Conservation (phyloP, 2,329 filamentous ascomycete genomes). For the Microdochium nivale region DNA sequence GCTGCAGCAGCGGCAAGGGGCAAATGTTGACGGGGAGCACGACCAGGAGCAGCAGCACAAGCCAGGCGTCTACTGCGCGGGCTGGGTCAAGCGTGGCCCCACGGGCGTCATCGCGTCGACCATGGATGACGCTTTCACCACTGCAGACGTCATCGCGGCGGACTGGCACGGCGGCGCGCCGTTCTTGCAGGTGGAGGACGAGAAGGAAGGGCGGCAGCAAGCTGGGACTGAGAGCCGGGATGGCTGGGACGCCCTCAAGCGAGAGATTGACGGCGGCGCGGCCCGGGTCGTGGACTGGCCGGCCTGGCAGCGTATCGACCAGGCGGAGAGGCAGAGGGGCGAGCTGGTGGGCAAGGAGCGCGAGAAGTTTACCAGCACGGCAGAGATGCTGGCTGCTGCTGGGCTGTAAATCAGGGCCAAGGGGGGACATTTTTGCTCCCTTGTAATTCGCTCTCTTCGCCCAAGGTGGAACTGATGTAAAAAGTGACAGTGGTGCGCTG, state of each 20-base stretch:
- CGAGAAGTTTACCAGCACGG: conserved; percentile 55
- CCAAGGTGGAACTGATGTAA: too few relatives aligned
- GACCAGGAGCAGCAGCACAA: conserved; percentile 35
- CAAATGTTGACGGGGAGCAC: conserved; percentile 22
- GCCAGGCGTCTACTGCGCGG: conserved; percentile 81
- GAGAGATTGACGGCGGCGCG: conserved; percentile 45
- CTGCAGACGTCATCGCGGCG: conserved; percentile 71
- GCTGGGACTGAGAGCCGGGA: conserved; percentile 4
- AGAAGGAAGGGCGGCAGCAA: not conserved
- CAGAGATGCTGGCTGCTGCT: conserved; percentile 49
- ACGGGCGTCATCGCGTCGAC: conserved; percentile 94
- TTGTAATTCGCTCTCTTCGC: too few relatives aligned
- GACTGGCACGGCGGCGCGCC: conserved; percentile 53
- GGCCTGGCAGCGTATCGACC: conserved; percentile 79
- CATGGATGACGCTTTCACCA: conserved; percentile 89
- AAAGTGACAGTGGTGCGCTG: too few relatives aligned
- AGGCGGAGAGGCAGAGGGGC: conserved; percentile 63
- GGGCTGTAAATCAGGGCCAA: conserved; percentile 18
- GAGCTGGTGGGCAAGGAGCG: conserved; percentile 62
- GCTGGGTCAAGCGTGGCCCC: conserved; percentile 92
- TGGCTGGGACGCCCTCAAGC: conserved; percentile 72
- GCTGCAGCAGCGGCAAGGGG: conserved; percentile 24
- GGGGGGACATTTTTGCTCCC: too few relatives aligned
- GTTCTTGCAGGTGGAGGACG: conserved; percentile 25
- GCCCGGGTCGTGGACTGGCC: conserved; percentile 66